phyloP scores from a whole-genome alignment of 1,284 basidiomycete genomes.

The Phlebopus sp. region DNA sequence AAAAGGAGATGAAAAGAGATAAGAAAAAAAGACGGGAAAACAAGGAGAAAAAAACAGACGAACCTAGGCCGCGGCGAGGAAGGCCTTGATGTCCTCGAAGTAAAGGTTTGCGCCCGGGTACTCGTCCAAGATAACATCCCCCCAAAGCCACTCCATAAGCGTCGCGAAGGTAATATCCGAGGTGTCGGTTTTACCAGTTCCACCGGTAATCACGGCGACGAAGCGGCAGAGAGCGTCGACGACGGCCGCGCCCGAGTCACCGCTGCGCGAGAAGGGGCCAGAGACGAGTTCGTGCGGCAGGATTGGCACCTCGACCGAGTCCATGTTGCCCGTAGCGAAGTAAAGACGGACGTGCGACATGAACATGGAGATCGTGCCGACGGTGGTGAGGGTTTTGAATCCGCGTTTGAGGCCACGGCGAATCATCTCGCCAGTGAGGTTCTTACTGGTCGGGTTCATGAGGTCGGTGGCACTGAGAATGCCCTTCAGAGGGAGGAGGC shows the following conservation, averaged over 20 bases:
- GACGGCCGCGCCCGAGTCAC: constrained; percentile 37
- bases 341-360: constrained; percentile 25
- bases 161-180: constrained; percentile 35
- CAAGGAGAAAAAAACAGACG: constrained; percentile 9
- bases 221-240: constrained; percentile 28
- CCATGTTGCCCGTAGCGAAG: constrained; percentile 6
- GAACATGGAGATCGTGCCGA: constrained; percentile 30
- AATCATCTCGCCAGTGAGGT: constrained; percentile 17
- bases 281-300: constrained; percentile 25
- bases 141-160: constrained; percentile 22
- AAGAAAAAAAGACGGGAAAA: not conserved
- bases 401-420: constrained; percentile 34
- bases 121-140: constrained; percentile 19
- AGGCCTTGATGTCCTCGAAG: too few species aligned
- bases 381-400: constrained; percentile 27
- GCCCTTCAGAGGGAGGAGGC: constrained; percentile 6
- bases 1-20: too few species aligned
- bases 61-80: constrained; percentile 12
- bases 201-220: constrained; percentile 33
- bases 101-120: constrained; percentile 17
- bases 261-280: constrained; percentile 29
- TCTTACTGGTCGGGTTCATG: constrained; percentile 8
- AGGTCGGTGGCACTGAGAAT: constrained; percentile 15
- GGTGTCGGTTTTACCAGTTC: constrained; percentile 21
- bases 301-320: constrained; percentile 29